Conservation (phyloP, 106 monocot species). For the Phalaenopsis equestris region DNA sequence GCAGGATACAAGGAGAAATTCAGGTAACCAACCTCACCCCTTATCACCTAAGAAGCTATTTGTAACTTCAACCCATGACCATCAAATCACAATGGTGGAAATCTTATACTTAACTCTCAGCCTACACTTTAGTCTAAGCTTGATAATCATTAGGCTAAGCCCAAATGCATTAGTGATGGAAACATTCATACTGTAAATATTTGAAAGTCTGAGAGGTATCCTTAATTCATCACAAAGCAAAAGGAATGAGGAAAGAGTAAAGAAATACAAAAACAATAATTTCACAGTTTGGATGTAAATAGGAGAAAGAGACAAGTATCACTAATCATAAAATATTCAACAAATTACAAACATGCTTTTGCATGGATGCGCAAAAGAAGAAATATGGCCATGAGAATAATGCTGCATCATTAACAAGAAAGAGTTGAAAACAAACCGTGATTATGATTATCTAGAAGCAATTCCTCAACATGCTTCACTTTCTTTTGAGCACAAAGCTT, state of each 20-base stretch:
- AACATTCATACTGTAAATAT: not conserved
- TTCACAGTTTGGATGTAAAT: not conserved
- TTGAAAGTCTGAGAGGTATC: not conserved
- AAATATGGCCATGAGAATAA: not conserved
- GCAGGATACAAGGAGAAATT: not conserved
- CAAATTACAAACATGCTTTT: not conserved
- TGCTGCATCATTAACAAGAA: not conserved
- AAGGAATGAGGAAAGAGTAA: not conserved
- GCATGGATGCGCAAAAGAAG: not conserved
- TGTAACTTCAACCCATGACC: not conserved
- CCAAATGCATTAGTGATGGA: not conserved
- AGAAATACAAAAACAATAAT: not conserved
- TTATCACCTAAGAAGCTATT: not conserved
- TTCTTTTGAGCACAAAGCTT: conserved; percentile 38
- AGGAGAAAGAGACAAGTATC: not conserved
- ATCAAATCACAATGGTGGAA: not conserved
- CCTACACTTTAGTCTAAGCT: not conserved
- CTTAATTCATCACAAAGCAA: not conserved
- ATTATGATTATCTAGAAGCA: conserved; percentile 29
- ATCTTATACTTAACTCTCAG: not conserved
- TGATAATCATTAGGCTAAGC: not conserved
- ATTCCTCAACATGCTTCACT: conserved; percentile 43
- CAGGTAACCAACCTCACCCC: not conserved
- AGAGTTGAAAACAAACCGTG: conserved; percentile 26
- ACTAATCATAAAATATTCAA: not conserved